These are phyloP conservation scores for Aureobasidium sp. DNA, from an alignment of 2,329 filamentous ascomycete species.

Conservation along the genomic window DNA sequence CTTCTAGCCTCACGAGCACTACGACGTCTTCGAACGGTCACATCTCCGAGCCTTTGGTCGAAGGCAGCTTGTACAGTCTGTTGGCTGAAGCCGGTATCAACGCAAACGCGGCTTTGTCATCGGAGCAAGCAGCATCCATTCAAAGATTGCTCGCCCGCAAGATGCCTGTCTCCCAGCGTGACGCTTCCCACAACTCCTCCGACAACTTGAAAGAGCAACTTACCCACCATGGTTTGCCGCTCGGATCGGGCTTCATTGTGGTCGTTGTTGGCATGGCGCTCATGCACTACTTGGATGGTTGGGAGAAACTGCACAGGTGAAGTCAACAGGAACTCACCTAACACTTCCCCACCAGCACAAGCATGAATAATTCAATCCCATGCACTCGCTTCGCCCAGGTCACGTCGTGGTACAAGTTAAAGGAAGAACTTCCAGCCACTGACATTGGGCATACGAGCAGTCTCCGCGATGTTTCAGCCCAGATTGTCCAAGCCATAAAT, in stretches of 20 bases:
- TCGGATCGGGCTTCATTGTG: conserved; percentile 7
- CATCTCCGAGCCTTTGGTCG: not conserved
- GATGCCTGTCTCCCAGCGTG: not conserved
- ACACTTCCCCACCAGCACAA: not conserved
- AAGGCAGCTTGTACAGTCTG: conserved; percentile 3
- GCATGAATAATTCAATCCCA: not conserved
- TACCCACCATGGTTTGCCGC: conserved; percentile 6
- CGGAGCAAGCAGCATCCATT: conserved; percentile 12
- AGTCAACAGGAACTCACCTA: conserved; percentile 1
- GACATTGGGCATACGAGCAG: conserved; percentile 9
- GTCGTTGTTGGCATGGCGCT: conserved; percentile 12
- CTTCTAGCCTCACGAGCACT: not conserved
- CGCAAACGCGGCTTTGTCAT: not conserved
- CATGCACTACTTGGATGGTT: conserved; percentile 15
- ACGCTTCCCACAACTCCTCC: not conserved
- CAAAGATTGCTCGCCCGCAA: not conserved
- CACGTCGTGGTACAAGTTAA: not conserved
- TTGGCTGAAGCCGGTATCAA: conserved; percentile 11
- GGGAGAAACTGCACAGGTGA: conserved; percentile 15
- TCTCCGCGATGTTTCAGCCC: not conserved
- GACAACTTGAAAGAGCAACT: conserved; percentile 8
- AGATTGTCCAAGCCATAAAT: not conserved
- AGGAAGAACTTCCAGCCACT: not conserved
- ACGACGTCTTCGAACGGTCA: not conserved
- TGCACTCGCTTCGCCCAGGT: not conserved